These are phyloP conservation scores for Drosera spatulata DNA, from an alignment of 179 eudicot species.

Conservation along the genomic window DNA sequence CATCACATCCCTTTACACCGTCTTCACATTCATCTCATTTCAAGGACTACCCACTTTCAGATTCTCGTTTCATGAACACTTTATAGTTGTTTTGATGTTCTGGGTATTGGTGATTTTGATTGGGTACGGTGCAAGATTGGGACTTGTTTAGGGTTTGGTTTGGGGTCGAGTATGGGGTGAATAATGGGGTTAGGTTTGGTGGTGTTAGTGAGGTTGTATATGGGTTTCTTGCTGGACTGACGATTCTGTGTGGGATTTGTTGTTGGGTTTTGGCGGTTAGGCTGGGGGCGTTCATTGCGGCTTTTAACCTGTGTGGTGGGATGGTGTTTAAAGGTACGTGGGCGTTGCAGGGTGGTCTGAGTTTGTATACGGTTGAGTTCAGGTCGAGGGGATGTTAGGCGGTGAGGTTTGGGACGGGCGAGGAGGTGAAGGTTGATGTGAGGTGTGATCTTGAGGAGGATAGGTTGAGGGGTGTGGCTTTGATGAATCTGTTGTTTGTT, in stretches of 20 bases:
- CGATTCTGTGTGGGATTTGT: conserved; percentile 50
- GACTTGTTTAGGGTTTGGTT: conserved; percentile 38
- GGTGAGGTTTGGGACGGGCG: conserved; percentile 14
- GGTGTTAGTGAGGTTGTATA: conserved; percentile 45
- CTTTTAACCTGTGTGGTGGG: conserved; percentile 54
- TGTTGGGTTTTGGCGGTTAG: conserved; percentile 56
- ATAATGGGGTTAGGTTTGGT: conserved; percentile 33
- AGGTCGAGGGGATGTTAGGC: conserved; percentile 43
- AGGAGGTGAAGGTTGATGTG: conserved; percentile 32
- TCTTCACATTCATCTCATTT: conserved; percentile 38
- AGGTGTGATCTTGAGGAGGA: conserved; percentile 75
- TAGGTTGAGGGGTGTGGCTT: conserved; percentile 52
- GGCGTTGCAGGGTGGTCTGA: conserved; percentile 73
- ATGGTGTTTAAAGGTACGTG: conserved; percentile 72
- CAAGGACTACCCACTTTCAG: conserved; percentile 43
- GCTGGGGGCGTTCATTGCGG: conserved; percentile 59
- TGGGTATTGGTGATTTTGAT: conserved; percentile 63
- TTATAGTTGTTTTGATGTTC: conserved; percentile 48
- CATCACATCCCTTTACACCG: conserved; percentile 40
- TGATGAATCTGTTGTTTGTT: conserved; percentile 61
- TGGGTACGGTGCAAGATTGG: conserved; percentile 24
- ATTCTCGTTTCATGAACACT: conserved; percentile 51
- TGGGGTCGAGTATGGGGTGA: conserved; percentile 37
- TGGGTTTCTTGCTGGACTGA: conserved; percentile 37
- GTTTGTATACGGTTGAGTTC: conserved; percentile 44